Percentiles rank a stretch among this genome's conserved stretches.
Evolutionary conservation across 768 basidiomycete species (phyloP).

Genomic region (Kwoniella dejecticola): DNA sequence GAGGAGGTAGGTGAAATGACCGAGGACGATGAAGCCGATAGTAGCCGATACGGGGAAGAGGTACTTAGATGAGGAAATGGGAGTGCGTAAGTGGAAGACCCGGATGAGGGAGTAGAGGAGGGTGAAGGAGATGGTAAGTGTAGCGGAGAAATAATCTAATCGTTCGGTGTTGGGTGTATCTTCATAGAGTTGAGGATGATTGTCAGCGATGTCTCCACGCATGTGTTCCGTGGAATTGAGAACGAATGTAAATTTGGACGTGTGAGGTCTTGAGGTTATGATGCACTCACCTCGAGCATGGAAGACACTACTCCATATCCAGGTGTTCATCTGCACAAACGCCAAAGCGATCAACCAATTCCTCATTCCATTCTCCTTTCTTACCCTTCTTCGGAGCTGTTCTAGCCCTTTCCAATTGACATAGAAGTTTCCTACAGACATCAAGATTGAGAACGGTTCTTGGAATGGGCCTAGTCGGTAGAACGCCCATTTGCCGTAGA

Average conservation of each 20-base stretch:
- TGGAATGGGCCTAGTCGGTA: constrained; percentile 85
- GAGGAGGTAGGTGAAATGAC: constrained; percentile 78
- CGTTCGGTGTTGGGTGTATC: constrained; percentile 83
- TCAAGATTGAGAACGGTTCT: constrained; percentile 87
- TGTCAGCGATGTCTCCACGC: neutral
- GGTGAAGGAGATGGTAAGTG: constrained; percentile 75
- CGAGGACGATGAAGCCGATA: constrained; percentile 63
- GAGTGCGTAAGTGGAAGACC: constrained; percentile 69
- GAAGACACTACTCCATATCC: constrained; percentile 89
- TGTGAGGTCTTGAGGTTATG: neutral
- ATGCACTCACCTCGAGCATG: constrained; percentile 77
- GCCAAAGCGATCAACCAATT: constrained; percentile 57
- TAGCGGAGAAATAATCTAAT: constrained; percentile 93
- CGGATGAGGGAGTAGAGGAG: constrained; percentile 78
- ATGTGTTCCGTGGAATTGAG: no score
- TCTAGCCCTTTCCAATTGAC: constrained; percentile 67
- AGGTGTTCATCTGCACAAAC: constrained; percentile 77
- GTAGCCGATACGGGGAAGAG: constrained; percentile 41
- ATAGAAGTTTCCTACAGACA: constrained; percentile 83
- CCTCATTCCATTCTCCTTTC: constrained; percentile 43
- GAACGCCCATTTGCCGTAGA: constrained; percentile 97
- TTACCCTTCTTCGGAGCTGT: constrained; percentile 41
- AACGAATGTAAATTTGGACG: no score
- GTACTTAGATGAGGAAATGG: constrained; percentile 39
- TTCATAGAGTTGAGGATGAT: constrained; percentile 45